phyloP scores from a whole-genome alignment of 192 early-diverging fungal genomes.

The Linnemannia hyalina region DNA sequence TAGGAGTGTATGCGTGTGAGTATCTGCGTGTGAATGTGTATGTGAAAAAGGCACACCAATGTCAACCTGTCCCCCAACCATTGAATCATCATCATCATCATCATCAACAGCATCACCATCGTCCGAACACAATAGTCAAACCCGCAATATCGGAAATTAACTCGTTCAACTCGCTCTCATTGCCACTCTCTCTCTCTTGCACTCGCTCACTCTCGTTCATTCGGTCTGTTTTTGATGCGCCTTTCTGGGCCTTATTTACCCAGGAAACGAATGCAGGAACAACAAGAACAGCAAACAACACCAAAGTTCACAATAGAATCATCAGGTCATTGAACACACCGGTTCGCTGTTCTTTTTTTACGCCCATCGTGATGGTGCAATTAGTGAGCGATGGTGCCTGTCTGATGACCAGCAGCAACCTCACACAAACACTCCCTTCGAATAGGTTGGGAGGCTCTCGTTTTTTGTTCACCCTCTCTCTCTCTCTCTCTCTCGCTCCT shows the following conservation, averaged over 20 bases:
- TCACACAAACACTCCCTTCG: not conserved
- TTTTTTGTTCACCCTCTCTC: not conserved
- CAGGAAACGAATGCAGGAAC: slow-evolving; percentile 7
- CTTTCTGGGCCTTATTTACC: not conserved
- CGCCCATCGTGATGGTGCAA: not conserved
- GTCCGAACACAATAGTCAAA: not conserved
- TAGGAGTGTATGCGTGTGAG: not conserved
- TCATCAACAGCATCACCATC: not conserved
- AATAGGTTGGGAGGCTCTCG: not conserved
- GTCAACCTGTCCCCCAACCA: not conserved
- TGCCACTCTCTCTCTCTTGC: not conserved
- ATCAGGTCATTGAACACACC: not conserved
- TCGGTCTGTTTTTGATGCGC: not conserved
- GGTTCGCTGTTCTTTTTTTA: not conserved
- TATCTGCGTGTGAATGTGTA: too few relatives aligned
- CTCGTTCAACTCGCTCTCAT: not conserved
- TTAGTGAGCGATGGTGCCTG: not conserved
- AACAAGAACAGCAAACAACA: not conserved
- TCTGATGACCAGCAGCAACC: not conserved
- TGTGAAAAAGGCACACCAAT: not conserved
- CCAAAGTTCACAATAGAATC: not conserved
- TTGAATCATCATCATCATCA: not conserved
- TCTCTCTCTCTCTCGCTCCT: not conserved
- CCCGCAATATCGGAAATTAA: slow-evolving; percentile 3
- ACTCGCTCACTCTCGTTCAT: not conserved